A percentile compares a stretch with the other conserved stretches of the same genome.
Conservation (phyloP, 2,329 filamentous ascomycete species). For the Penicillium glabrum region DNA sequence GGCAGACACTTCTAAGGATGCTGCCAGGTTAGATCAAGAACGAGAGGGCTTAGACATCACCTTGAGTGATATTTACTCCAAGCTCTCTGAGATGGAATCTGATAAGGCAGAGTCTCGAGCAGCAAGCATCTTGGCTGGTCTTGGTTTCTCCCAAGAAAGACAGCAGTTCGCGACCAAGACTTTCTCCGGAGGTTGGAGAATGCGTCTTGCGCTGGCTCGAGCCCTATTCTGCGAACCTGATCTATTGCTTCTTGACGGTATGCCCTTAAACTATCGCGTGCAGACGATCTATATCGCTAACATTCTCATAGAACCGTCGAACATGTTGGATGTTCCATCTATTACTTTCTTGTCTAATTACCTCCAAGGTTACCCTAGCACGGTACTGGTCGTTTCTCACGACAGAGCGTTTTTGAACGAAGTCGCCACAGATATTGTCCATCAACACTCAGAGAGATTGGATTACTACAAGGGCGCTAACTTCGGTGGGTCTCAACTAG, state of each 20-base stretch:
- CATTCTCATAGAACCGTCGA: slow-evolving; percentile 73
- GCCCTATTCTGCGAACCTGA: slow-evolving; percentile 98
- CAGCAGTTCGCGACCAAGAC: slow-evolving; percentile 94
- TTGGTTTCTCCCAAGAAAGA: slow-evolving; percentile 91
- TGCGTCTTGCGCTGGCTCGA: slow-evolving; percentile 91
- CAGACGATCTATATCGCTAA: slow-evolving; percentile 11
- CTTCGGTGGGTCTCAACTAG: slow-evolving; percentile 57
- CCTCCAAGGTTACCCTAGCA: slow-evolving; percentile 89
- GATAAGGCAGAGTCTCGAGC: slow-evolving; percentile 96
- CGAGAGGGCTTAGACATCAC: slow-evolving; percentile 88
- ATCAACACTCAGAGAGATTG: slow-evolving; percentile 93
- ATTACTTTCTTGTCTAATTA: slow-evolving; percentile 98
- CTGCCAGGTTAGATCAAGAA: slow-evolving; percentile 78
- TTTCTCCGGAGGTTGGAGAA: slow-evolving; percentile 99
- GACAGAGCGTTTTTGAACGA: slow-evolving; percentile 99
- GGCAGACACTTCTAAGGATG: slow-evolving; percentile 90
- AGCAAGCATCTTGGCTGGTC: slow-evolving; percentile 92
- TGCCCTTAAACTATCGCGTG: not conserved
- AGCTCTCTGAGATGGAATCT: slow-evolving; percentile 97
- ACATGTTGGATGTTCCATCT: slow-evolving; percentile 99
- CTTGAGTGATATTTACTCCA: slow-evolving; percentile 84
- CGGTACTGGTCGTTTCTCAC: slow-evolving; percentile 94
- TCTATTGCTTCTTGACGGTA: slow-evolving; percentile 80
- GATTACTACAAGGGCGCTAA: slow-evolving; percentile 99
- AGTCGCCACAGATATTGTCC: slow-evolving; percentile 97